Base-by-base conservation (phyloP, 2,329 filamentous ascomycete genomes). In the Diaporthe aspalathi region DNA sequence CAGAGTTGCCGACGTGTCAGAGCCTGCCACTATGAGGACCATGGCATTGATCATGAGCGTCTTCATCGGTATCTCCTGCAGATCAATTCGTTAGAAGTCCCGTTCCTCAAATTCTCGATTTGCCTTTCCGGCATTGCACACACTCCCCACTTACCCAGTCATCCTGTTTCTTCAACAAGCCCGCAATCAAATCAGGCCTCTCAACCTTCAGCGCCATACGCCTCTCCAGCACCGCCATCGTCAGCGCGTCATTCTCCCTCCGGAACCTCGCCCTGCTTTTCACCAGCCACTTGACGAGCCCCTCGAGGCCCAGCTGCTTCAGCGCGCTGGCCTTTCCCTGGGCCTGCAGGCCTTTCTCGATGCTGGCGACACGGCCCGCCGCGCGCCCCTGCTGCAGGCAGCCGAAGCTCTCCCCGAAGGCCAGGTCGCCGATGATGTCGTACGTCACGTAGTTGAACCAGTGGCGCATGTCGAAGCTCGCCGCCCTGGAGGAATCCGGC, bases 341-440 rank as follows among this genome's bases (percentile, higher is more conserved):
- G 2, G 74, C 70, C 2, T 72, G 70, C 27, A 79, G 70, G 32
- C 75, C 75, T 4, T 75, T 68, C 17, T 76, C 67, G 35, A 82
- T 76, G 5, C 76, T 63, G 3, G 75, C 71, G 20, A 77, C 74
- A 77, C 80, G 82, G 27, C 74, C 76, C 35, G 75, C 60, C 20
- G 74, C 75, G 52, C 40, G 45, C 68, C 77, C 78, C 38, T 76
- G 73, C 49, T 77, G 73, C 2, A 83, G 75, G 70, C 78, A 79
- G 24, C 77, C 77, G 74, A 83, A 84, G 1, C 81, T 79, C 70
- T 84, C 81, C 3, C 83, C 84, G 72, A 85, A 84, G 0, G 82
- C 80, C 43, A 86, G 77, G 68, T 85, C 83, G 27, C 83, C 83
- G 56, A 82, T 78, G 43, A 83, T 76, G 74, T 83, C 82, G 71